A percentile compares a stretch with the other conserved stretches of the same genome.
phyloP scores from a whole-genome alignment of 805 yeast genomes.

The Aciculoconidium aculeatum region DNA sequence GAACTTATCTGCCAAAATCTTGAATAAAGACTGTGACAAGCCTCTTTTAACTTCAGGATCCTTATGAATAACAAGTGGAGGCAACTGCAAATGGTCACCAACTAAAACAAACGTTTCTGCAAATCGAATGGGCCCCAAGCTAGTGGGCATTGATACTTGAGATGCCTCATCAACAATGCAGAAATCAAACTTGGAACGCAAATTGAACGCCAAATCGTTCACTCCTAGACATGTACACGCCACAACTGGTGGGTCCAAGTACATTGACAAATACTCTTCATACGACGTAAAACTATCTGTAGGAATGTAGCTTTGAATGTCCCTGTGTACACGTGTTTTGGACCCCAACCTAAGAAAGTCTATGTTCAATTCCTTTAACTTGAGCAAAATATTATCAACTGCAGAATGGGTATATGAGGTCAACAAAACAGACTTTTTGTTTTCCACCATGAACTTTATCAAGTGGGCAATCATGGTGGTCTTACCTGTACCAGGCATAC shows the following conservation, averaged over 20 bases:
- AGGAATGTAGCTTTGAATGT: constrained; percentile 49
- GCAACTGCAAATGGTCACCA: constrained; percentile 94
- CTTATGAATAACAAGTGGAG: constrained; percentile 68
- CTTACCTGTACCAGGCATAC: constrained; percentile 99
- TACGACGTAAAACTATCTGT: constrained; percentile 29
- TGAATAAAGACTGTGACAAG: constrained; percentile 71
- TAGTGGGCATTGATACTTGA: constrained; percentile 86
- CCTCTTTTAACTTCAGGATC: constrained; percentile 62
- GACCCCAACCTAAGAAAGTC: constrained; percentile 66
- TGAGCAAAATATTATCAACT: constrained; percentile 84
- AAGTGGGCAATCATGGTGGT: constrained; percentile 83
- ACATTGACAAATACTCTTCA: constrained; percentile 42
- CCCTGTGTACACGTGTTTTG: constrained; percentile 53
- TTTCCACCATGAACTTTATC: constrained; percentile 52
- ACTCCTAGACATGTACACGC: constrained; percentile 87
- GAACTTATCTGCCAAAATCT: constrained; percentile 60
- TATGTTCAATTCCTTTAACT: constrained; percentile 40
- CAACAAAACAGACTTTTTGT: constrained; percentile 63
- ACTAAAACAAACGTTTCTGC: constrained; percentile 81
- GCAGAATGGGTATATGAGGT: constrained; percentile 94
- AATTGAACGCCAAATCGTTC: constrained; percentile 52
- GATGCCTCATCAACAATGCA: constrained; percentile 97
- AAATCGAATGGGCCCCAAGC: constrained; percentile 78
- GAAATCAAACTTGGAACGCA: constrained; percentile 65
- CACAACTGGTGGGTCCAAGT: constrained; percentile 61